Evolutionary conservation across 1,284 basidiomycete genomes (phyloP).

Genomic region (Trichosporon coremiiforme): DNA sequence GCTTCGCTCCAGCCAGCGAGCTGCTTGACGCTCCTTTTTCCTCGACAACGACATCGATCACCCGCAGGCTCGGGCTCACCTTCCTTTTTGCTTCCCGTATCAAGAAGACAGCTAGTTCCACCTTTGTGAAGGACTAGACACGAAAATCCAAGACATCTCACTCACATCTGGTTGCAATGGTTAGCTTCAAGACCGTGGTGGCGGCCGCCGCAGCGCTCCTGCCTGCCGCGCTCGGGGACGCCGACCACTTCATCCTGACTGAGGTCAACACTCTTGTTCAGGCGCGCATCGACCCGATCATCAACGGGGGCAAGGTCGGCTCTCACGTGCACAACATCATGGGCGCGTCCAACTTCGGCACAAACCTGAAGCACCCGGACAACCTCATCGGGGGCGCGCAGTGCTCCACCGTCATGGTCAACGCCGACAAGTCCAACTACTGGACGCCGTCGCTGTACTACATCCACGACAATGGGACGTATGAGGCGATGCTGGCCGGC

Average conservation of each 20-base stretch:
- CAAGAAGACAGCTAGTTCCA: too few relatives aligned
- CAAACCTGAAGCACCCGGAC: conserved; percentile 1
- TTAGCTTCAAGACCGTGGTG: not conserved
- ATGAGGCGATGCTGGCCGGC: conserved; percentile 37
- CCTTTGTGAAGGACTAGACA: too few relatives aligned
- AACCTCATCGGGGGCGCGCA: conserved; percentile 29
- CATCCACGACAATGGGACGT: conserved; percentile 27
- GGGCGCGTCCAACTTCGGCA: conserved; percentile 44
- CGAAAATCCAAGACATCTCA: not conserved
- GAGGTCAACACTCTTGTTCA: conserved; percentile 50
- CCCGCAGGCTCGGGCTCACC: conserved; percentile 7
- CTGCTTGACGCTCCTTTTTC: conserved; percentile 1
- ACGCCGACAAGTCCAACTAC: conserved; percentile 52
- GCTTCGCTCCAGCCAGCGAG: not conserved
- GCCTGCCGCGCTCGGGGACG: conserved; percentile 5
- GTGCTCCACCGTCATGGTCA: conserved; percentile 20
- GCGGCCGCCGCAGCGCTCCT: not conserved
- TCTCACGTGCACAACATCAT: conserved; percentile 54
- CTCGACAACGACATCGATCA: not conserved
- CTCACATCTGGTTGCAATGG: not conserved
- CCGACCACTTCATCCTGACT: conserved; percentile 56
- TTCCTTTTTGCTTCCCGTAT: not conserved
- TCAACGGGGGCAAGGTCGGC: conserved; percentile 48
- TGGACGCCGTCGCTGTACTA: conserved; percentile 41
- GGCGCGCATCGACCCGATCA: conserved; percentile 56